Evolutionary conservation across 257 asterid genomes (phyloP).

Genomic region (Catharanthus roseus): DNA sequence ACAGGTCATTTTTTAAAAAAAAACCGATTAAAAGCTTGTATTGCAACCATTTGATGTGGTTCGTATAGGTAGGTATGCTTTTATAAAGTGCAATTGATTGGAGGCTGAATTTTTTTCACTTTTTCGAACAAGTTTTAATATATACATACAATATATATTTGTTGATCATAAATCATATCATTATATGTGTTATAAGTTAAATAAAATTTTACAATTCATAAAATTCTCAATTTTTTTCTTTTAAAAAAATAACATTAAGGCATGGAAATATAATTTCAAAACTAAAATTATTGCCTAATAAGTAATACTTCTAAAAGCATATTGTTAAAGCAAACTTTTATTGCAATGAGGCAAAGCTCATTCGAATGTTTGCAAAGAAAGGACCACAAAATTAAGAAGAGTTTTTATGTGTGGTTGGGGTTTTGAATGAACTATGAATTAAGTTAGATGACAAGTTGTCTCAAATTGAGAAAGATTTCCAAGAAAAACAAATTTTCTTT

Average conservation of each 20-base stretch:
- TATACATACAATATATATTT: no score
- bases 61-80: slow-evolving; percentile 1
- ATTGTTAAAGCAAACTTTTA: background rate
- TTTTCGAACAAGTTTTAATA: no score
- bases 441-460: background rate
- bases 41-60: slow-evolving; percentile 3
- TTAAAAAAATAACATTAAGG: no score
- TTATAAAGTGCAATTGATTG: background rate
- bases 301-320: no score
- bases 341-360: background rate
- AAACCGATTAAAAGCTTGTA: background rate
- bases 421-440: background rate
- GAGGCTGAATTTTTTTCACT: no score
- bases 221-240: no score
- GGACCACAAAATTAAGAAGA: slow-evolving; percentile 4
- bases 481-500: background rate
- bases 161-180: no score
- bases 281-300: no score
- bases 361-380: background rate
- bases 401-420: slow-evolving; percentile 9
- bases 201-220: no score
- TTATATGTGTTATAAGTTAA: no score
- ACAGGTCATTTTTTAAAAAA: no score
- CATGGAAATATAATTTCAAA: no score
- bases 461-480: background rate